Percentiles rank a stretch among this genome's conserved stretches.
Conservation (phyloP, 768 basidiomycete genomes). For the Rhizopogon rudus region DNA sequence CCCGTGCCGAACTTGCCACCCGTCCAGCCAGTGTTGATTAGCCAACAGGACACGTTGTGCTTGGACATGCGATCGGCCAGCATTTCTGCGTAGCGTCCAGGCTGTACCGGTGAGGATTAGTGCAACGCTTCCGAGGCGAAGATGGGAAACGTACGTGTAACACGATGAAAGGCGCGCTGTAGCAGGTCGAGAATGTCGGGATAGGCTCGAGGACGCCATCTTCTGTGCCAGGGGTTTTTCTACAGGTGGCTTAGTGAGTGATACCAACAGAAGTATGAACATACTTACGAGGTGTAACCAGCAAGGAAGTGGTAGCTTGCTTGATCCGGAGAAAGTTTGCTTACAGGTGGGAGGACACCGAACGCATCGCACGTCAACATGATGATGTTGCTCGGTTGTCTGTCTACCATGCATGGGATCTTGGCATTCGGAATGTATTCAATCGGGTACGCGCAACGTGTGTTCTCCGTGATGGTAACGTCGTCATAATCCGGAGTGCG, state of each 20-base stretch:
- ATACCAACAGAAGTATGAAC: neutral
- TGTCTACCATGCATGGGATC: conserved; percentile 84
- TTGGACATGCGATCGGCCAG: conserved; percentile 90
- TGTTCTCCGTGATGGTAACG: conserved; percentile 96
- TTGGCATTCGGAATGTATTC: conserved; percentile 94
- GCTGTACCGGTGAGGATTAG: conserved; percentile 36
- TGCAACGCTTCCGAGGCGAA: neutral
- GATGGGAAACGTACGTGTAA: conserved; percentile 60
- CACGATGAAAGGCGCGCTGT: conserved; percentile 99
- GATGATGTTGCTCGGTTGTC: conserved; percentile 91
- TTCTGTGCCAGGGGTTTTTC: conserved; percentile 98
- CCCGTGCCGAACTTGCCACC: conserved; percentile 91
- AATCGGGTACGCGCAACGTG: conserved; percentile 98
- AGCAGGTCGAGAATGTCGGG: conserved; percentile 98
- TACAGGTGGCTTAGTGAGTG: conserved; percentile 25
- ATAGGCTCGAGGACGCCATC: conserved; percentile 98
- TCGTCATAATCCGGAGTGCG: conserved; percentile 95
- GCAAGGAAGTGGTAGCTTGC: conserved; percentile 98
- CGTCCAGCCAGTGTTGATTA: conserved; percentile 98
- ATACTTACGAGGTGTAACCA: conserved; percentile 84
- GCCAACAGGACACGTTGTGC: conserved; percentile 90
- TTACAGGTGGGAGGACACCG: conserved; percentile 95
- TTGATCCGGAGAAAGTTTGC: conserved; percentile 88
- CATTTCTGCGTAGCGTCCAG: conserved; percentile 95
- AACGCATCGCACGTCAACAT: conserved; percentile 98